These are phyloP conservation scores for Paraglomus brasilianum DNA, from an alignment of 192 early-diverging fungal genomes.

Conservation along the genomic window DNA sequence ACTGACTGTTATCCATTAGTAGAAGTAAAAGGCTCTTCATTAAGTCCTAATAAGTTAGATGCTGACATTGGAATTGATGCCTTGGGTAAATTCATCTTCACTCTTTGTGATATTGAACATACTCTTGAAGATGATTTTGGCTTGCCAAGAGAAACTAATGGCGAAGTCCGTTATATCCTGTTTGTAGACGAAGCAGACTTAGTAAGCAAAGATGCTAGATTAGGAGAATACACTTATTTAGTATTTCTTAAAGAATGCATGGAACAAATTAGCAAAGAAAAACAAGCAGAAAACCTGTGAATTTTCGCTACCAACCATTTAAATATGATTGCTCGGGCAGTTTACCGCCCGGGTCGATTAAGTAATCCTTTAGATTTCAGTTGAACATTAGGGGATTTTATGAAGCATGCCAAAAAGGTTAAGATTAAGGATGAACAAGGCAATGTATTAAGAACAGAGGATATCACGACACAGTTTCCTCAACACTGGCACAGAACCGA, in stretches of 20 bases:
- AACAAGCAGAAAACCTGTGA: slow-evolving; percentile 14
- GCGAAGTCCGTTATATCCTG: slow-evolving; percentile 14
- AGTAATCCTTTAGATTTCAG: slow-evolving; percentile 20
- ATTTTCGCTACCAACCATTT: slow-evolving; percentile 14
- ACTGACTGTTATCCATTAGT: slow-evolving; percentile 23
- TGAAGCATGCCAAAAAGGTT: neutral
- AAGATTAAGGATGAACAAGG: neutral
- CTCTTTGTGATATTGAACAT: neutral
- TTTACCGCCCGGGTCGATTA: slow-evolving; percentile 5
- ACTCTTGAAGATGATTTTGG: slow-evolving; percentile 1
- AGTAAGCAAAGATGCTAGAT: neutral
- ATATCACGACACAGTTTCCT: too few species aligned
- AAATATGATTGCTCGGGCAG: neutral
- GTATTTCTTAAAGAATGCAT: slow-evolving; percentile 16
- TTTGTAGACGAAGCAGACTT: slow-evolving; percentile 18
- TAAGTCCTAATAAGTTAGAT: slow-evolving; percentile 18
- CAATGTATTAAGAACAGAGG: too few species aligned
- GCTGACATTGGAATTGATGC: neutral
- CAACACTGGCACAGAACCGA: neutral
- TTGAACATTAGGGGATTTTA: slow-evolving; percentile 6
- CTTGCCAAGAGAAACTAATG: slow-evolving; percentile 4
- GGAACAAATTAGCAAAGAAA: neutral
- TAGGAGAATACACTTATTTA: neutral
- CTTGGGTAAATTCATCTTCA: neutral
- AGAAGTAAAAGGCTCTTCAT: slow-evolving; percentile 10